Conservation (phyloP, 73 alveolate species). For the Symbiodinium pilosum region DNA sequence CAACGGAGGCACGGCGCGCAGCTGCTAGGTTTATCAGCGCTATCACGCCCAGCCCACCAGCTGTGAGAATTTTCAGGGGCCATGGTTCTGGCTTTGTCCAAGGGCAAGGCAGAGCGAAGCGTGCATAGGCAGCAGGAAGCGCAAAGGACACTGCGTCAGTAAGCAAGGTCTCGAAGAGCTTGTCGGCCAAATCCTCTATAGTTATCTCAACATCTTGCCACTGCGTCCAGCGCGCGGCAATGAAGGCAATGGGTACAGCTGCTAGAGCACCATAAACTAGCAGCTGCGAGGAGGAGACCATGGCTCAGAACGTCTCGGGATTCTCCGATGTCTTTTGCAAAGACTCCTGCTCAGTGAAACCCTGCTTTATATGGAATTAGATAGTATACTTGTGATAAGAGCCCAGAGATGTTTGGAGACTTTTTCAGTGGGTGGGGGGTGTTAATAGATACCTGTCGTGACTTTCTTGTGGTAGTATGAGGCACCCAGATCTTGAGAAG, state of each 20-base stretch:
- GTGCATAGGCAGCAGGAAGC: constrained; percentile 58
- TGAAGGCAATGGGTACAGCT: background rate
- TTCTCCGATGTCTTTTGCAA: too few species aligned
- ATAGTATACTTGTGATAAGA: too few species aligned
- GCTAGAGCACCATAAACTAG: constrained; percentile 31
- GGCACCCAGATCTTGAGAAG: too few species aligned
- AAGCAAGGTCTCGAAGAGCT: background rate
- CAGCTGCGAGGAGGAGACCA: constrained; percentile 23
- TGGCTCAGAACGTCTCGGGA: too few species aligned
- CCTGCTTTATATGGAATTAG: too few species aligned
- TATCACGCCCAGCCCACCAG: background rate
- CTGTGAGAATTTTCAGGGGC: background rate
- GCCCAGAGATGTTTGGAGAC: too few species aligned
- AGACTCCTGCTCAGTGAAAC: too few species aligned
- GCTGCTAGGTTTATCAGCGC: background rate
- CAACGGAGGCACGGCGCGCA: background rate
- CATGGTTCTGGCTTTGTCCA: background rate
- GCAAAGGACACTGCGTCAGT: constrained; percentile 18
- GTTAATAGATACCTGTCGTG: too few species aligned
- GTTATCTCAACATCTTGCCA: background rate
- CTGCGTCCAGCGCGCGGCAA: constrained; percentile 19
- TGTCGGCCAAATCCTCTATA: constrained; percentile 12
- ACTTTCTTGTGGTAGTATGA: too few species aligned
- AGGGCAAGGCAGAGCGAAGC: constrained; percentile 58
- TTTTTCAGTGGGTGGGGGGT: too few species aligned